Conservation (phyloP, 2,329 filamentous ascomycete genomes). For the Calonectria leucothoes region DNA sequence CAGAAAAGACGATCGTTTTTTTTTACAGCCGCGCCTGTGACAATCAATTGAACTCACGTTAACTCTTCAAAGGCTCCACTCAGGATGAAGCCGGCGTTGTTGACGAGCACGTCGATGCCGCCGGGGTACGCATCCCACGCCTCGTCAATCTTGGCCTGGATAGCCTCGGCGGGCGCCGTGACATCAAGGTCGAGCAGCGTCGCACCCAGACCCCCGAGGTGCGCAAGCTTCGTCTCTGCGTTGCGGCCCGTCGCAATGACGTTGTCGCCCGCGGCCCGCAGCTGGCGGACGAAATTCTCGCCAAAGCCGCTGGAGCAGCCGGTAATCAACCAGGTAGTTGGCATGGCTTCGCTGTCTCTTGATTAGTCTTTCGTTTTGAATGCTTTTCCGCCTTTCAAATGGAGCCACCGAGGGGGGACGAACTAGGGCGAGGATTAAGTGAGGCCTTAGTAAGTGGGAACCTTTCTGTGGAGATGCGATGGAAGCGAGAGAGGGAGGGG, state of each 20-base stretch:
- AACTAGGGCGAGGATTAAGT: neutral
- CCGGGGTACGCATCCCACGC: constrained; percentile 36
- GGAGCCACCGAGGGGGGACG: neutral
- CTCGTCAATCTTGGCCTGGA: constrained; percentile 27
- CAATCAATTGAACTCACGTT: constrained; percentile 33
- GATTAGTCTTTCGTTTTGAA: neutral
- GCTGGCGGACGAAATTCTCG: constrained; percentile 49
- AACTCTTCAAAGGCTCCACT: constrained; percentile 41
- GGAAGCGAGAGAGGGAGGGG: neutral
- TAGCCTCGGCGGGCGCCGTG: neutral
- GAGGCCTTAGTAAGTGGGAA: neutral
- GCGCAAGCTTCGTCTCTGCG: constrained; percentile 45
- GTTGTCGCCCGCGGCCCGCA: constrained; percentile 51
- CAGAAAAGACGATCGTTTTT: too few relatives aligned
- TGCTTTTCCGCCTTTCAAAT: neutral
- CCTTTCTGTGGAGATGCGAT: neutral
- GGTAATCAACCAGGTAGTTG: constrained; percentile 53
- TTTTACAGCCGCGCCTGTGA: too few relatives aligned
- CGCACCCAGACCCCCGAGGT: constrained; percentile 44
- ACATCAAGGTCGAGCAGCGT: constrained; percentile 35
- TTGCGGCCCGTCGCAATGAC: constrained; percentile 56
- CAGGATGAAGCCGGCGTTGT: constrained; percentile 51
- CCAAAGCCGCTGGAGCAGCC: constrained; percentile 58
- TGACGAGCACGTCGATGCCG: constrained; percentile 52
- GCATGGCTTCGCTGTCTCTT: constrained; percentile 6